Base-by-base conservation (phyloP, 2,329 filamentous ascomycete species). In the Metarhizium album region DNA sequence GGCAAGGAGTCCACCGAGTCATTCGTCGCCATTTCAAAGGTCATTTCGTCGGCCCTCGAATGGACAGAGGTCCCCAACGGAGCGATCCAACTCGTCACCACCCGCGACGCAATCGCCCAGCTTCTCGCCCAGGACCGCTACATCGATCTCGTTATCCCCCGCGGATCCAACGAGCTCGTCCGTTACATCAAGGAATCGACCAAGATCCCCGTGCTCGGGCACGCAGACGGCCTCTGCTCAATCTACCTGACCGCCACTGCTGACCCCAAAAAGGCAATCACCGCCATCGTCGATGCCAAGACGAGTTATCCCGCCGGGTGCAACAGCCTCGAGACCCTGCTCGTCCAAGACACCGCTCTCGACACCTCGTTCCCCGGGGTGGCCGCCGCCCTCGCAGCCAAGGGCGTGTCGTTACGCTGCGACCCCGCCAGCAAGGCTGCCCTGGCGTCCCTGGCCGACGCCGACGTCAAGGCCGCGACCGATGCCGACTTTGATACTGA, bases 1-100 rank as follows among this genome's bases (percentile, higher is more conserved):
- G 93, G 93, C 57, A 95, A 95, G 66, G 93, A 98, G 70, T 96
- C 90, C 1, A 93, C 86, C 20, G 83, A 94, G 64, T 95, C 90
- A n/a, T 97, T 98, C 66, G 78, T 90, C 54, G 86, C 90, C 59
- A 97, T 98, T 62, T 87, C 91, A 6, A 79, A 76, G 33, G 85
- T 87, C 63, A 94, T 98, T 60, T 90, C 89, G 1, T 68, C 78
- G 42, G 90, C 90, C 9, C 79, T 97, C 13, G 75, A 78, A 18
- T 69, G 70, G 24, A 90, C 88, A 2, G 67, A 78, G 48, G 90
- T 97, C 9, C 90, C 93, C 51, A 86, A 89, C 60, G 83, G 80
- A 45, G 90, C 91, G 51, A 83, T 98, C 54, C 93, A 98, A 69
- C 84, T 98, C 24, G 90, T 98, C 59, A 91, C 88, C 53, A 95